These are phyloP conservation scores for Purpureocillium lavendulum DNA, from an alignment of 2,329 filamentous ascomycete genomes.

Conservation along the genomic window DNA sequence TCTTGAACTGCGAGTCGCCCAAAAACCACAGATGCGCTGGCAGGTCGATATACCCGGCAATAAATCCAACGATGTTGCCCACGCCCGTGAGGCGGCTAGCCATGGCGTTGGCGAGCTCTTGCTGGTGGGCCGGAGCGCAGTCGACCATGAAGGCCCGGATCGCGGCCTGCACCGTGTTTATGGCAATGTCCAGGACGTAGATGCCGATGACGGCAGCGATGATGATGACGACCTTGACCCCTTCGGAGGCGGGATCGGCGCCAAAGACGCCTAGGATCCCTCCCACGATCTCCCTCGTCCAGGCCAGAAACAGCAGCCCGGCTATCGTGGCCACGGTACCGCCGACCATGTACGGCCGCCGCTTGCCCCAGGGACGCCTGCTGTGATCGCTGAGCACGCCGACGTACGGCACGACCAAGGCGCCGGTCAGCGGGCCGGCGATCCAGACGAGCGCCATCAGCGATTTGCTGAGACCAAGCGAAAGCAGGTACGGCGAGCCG, in stretches of 20 bases:
- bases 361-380: conserved; percentile 64
- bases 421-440: conserved; percentile 69
- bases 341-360: conserved; percentile 73
- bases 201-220: conserved; percentile 76
- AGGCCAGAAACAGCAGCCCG: conserved; percentile 62
- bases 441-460: conserved; percentile 81
- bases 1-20: conserved; percentile 85
- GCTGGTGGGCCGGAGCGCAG: conserved; percentile 84
- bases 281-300: conserved; percentile 64
- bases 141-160: conserved; percentile 92
- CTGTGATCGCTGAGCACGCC: conserved; percentile 77
- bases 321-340: conserved; percentile 60
- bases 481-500: conserved; percentile 77
- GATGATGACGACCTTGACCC: conserved; percentile 60
- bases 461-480: conserved; percentile 74
- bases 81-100: conserved; percentile 78
- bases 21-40: conserved; percentile 69
- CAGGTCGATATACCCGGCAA: conserved; percentile 78
- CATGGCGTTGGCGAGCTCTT: conserved; percentile 92
- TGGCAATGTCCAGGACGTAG: conserved; percentile 86
- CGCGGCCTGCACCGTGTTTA: conserved; percentile 93
- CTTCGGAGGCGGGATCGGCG: conserved; percentile 54
- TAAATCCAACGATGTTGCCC: conserved; percentile 85
- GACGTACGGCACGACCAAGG: conserved; percentile 73
- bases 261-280: conserved; percentile 64